Base-by-base conservation (phyloP, 208 protist species). In the Acanthamoeba divionensis region DNA sequence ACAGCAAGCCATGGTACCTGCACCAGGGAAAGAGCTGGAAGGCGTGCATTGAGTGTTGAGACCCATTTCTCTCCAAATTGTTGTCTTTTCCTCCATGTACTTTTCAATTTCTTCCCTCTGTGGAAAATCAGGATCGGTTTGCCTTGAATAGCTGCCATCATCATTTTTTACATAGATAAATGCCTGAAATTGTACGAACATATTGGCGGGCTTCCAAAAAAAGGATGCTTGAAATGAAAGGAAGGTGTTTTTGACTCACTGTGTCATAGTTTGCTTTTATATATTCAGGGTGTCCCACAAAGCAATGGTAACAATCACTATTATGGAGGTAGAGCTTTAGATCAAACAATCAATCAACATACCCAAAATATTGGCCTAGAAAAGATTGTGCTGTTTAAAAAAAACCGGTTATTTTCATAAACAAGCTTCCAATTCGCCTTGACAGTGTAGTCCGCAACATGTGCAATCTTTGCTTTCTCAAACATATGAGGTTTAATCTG, bases 261-360 rank as follows among this genome's bases (percentile, higher is more conserved):
- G 63, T 69, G n/a, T 69, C 63, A 41, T 69, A 69, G n/a, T 69
- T 69, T 15, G 63, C 63, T 41, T 69, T 69, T 31, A 69, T 69
- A 41, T 69, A 69, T 41, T 69, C 63, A 41, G 63, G 63, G 63
- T 69, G 63, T 31, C 63, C 63, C 18, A 69, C 63, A 41, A 41
- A 24, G 63, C 63, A 69, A 41, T 69, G 63, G n/a, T 38, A 36
- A 41, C 63, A 69, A 21, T 69, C 63, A 3, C 13, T n/a, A 18
- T n/a, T 57, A 13, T n/a, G 15, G 52, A 57, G 15, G 52, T 57
- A 18, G 52, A n/a, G 15, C 13, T 13, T 57, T 57, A n/a, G 15
- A 13, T 57, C 15, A 57, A 57, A 18, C 15, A 57, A 57, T 57
- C 52, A 57, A 57, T 13, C 18, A 13, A n/a, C 18, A 18, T 57